Evolutionary conservation across 1,284 basidiomycete species (phyloP), one percentile per base, ranked within the genome.

Genomic region (Amylostereum areolatum): DNA sequence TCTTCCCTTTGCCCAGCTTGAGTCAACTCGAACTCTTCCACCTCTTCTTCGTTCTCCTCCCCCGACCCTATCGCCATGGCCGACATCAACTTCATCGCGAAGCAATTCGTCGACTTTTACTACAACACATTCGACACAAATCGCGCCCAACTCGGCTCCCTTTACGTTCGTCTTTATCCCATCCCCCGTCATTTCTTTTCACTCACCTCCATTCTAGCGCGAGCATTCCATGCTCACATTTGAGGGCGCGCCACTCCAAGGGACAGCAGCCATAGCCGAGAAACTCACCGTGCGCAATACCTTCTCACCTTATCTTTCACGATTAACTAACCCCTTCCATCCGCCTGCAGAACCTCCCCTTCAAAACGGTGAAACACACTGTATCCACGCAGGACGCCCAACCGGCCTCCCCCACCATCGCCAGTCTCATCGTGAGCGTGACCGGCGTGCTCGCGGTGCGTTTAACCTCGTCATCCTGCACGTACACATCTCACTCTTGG

Each of bases 341-440:
- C 11, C 5, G 7, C 36, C 12, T 48, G 47, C 63, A 97, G 92
- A 61, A 61, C 46, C 76, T 98, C 36, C 90, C 92, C 3, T 97
- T 98, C 73, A 39, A 68, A 46, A 86, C 82, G 59, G 92, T 98
- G 39, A 70, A 73, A 57, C 96, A 97, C 79, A 82, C 84, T 53
- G 77, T 97, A 59, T 74, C 81, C 27, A 97, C 93, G 5, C 71
- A 85, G 50, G 95, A 98, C 66, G 89, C 85, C 10, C 96, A 98
- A 67, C 95, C 95, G 5, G 90, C 92, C 2, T 81, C 80, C 4
- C 67, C 72, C 0, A 64, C 69, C 18, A 66, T 79, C 10, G 77
- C 82, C 6, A 84, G 81, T 55, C 68, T 98, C 54, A 72, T 97
- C 50, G 92, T 98, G 50, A 83, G 85, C 62, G 92, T 98, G 35